Evolutionary conservation across 169 alveolate genomes (phyloP).

Genomic region (Sarcocystis neurona): DNA sequence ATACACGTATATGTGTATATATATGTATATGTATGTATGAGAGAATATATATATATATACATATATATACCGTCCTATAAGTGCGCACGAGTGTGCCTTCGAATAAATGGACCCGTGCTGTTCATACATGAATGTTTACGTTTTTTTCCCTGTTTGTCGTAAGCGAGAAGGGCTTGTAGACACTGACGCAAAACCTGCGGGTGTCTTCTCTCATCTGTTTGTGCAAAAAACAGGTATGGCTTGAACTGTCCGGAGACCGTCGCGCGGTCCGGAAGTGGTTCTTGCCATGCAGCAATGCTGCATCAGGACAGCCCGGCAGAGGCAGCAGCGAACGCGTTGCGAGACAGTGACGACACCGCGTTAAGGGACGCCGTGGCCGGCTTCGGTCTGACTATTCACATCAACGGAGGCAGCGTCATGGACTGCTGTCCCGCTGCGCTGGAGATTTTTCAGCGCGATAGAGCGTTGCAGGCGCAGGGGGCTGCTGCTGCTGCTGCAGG

Average conservation of each 20-base stretch:
- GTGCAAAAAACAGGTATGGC: not conserved
- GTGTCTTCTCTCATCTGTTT: not conserved
- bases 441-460: not conserved
- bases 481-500: not conserved
- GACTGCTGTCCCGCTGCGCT: constrained; percentile 20
- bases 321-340: not conserved
- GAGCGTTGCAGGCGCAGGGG: not conserved
- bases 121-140: too few relatives aligned
- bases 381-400: constrained; percentile 1
- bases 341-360: not conserved
- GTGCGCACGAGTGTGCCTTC: too few relatives aligned
- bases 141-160: too few relatives aligned
- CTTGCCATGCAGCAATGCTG: constrained; percentile 10
- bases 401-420: not conserved
- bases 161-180: too few relatives aligned
- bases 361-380: not conserved
- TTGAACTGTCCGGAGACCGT: constrained; percentile 2
- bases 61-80: too few relatives aligned
- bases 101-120: too few relatives aligned
- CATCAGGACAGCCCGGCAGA: not conserved
- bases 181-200: too few relatives aligned
- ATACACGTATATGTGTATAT: too few relatives aligned
- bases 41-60: too few relatives aligned
- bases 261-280: not conserved
- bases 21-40: too few relatives aligned